A percentile compares a stretch with the other conserved stretches of the same genome.
phyloP scores from a whole-genome alignment of 2,329 filamentous ascomycete genomes.

The Periconia sp. region DNA sequence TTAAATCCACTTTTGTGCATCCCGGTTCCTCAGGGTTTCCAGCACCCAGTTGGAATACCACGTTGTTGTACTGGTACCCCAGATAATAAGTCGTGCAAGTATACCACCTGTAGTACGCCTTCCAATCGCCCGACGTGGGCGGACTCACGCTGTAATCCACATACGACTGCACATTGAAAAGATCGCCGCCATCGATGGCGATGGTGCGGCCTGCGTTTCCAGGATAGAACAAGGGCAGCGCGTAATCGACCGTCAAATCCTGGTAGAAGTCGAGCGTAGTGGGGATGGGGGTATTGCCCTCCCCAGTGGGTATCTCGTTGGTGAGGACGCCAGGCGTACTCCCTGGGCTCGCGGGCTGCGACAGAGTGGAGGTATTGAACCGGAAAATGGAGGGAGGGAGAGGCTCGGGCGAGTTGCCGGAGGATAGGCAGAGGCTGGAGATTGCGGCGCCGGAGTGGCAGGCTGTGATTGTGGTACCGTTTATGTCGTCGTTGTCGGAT shows the following conservation, averaged over 20 bases:
- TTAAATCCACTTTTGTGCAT: slow-evolving; percentile 48
- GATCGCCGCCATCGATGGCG: slow-evolving; percentile 44
- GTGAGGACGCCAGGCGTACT: slow-evolving; percentile 39
- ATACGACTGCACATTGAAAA: slow-evolving; percentile 45
- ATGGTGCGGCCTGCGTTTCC: slow-evolving; percentile 20
- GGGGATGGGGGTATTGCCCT: slow-evolving; percentile 27
- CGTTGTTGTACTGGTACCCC: slow-evolving; percentile 47
- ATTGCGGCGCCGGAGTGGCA: slow-evolving; percentile 55
- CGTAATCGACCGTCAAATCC: slow-evolving; percentile 45
- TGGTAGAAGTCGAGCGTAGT: slow-evolving; percentile 41
- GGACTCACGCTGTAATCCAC: slow-evolving; percentile 45
- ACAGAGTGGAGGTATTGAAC: slow-evolving; percentile 37
- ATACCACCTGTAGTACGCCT: slow-evolving; percentile 48
- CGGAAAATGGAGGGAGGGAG: slow-evolving; percentile 25
- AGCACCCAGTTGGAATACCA: slow-evolving; percentile 48
- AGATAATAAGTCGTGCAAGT: slow-evolving; percentile 46
- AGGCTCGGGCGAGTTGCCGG: slow-evolving; percentile 17
- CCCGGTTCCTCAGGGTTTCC: slow-evolving; percentile 48
- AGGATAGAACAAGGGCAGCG: slow-evolving; percentile 45
- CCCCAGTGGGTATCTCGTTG: slow-evolving; percentile 44
- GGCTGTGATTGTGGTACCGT: slow-evolving; percentile 43
- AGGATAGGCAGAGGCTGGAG: slow-evolving; percentile 48
- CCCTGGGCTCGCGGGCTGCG: slow-evolving; percentile 2
- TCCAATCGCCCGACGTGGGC: slow-evolving; percentile 15
- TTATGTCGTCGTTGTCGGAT: slow-evolving; percentile 41